phyloP scores from a whole-genome alignment of 495 filamentous ascomycete species.

The Podospora australis region DNA sequence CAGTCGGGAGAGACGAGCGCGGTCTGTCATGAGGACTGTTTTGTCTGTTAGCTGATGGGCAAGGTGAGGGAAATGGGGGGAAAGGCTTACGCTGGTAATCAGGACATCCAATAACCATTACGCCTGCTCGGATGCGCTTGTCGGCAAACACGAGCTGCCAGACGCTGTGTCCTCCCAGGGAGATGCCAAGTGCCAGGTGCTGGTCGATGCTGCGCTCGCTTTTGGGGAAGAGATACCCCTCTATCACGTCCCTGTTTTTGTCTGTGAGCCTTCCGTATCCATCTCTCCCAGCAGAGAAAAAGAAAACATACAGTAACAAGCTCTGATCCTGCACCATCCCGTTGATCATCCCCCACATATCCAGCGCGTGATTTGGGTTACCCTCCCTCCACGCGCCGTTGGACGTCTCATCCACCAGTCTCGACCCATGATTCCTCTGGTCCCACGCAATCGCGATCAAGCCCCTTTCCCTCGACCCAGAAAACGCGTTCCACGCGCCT shows the following conservation, averaged over 20 bases:
- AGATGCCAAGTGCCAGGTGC: slow-evolving; percentile 73
- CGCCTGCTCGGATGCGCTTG: slow-evolving; percentile 64
- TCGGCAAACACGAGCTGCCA: slow-evolving; percentile 80
- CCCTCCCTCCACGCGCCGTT: slow-evolving; percentile 76
- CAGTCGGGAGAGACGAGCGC: slow-evolving; percentile 66
- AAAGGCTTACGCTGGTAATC: slow-evolving; percentile 66
- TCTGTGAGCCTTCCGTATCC: too few species aligned
- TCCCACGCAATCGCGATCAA: slow-evolving; percentile 81
- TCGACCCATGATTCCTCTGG: slow-evolving; percentile 79
- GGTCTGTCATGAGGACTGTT: slow-evolving; percentile 62
- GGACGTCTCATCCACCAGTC: slow-evolving; percentile 49
- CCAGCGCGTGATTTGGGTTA: slow-evolving; percentile 76
- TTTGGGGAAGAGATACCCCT: slow-evolving; percentile 63
- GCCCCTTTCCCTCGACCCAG: slow-evolving; percentile 27
- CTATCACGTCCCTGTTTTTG: slow-evolving; percentile 67
- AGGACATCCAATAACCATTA: slow-evolving; percentile 81
- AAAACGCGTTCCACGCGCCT: slow-evolving; percentile 27
- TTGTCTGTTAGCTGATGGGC: neutral
- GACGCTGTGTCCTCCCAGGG: slow-evolving; percentile 79
- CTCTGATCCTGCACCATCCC: slow-evolving; percentile 73
- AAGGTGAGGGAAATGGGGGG: neutral
- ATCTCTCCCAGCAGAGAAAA: too few species aligned
- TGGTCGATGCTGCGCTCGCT: slow-evolving; percentile 47
- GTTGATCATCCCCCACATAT: slow-evolving; percentile 63
- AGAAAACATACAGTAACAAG: slow-evolving; percentile 21